Conservation (phyloP, 2,329 filamentous ascomycete genomes). For the Myriosclerotinia duriaeana region DNA sequence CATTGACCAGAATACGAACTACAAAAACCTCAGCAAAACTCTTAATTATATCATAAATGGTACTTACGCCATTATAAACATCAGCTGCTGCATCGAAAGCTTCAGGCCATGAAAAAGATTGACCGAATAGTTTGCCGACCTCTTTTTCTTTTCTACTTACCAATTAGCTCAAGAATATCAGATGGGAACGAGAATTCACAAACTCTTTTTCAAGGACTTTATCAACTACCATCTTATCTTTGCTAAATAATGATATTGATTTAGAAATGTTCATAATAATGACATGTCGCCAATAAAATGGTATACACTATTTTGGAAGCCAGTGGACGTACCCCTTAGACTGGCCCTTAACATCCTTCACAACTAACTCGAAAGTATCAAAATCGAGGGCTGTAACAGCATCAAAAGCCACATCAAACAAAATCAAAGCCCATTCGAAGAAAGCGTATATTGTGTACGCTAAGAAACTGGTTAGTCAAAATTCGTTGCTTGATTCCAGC, state of each 20-base stretch:
- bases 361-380: slow-evolving; percentile 77
- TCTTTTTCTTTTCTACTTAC: slow-evolving; percentile 69
- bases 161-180: slow-evolving; percentile 38
- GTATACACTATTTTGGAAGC: slow-evolving; percentile 82
- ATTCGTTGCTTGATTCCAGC: neutral
- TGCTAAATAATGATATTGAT: slow-evolving; percentile 41
- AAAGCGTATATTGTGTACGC: slow-evolving; percentile 97
- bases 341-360: slow-evolving; percentile 84
- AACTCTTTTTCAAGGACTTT: slow-evolving; percentile 71
- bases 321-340: slow-evolving; percentile 98
- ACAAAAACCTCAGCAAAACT: slow-evolving; percentile 29
- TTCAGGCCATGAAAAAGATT: slow-evolving; percentile 70
- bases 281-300: slow-evolving; percentile 37
- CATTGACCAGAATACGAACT: slow-evolving; percentile 96
- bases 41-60: slow-evolving; percentile 1
- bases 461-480: slow-evolving; percentile 43
- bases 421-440: slow-evolving; percentile 93
- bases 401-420: slow-evolving; percentile 96
- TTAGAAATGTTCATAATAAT: slow-evolving; percentile 39
- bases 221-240: slow-evolving; percentile 48
- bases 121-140: slow-evolving; percentile 66
- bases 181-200: slow-evolving; percentile 42
- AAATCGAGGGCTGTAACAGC: slow-evolving; percentile 93
- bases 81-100: slow-evolving; percentile 81
- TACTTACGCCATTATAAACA: slow-evolving; percentile 81